Evolutionary conservation across 495 filamentous ascomycete species (phyloP).

Genomic region (Aspergillus incahuasiensis): DNA sequence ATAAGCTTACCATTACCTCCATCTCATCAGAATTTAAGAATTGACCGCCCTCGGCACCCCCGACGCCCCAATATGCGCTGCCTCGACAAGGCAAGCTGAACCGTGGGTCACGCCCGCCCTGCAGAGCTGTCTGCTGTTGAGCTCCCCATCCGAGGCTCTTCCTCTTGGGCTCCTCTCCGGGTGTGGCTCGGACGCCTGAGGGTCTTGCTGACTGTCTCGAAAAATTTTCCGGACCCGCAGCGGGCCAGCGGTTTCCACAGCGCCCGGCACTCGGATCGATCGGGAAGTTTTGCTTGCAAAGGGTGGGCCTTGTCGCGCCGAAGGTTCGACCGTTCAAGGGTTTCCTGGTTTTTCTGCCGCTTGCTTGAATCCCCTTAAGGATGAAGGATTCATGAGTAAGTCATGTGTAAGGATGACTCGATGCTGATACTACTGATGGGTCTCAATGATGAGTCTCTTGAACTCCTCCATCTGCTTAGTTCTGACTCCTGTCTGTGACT

Average conservation of each 20-base stretch:
- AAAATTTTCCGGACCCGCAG: slow-evolving; percentile 4
- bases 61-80: background rate
- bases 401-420: no score
- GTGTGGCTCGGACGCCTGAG: background rate
- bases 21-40: no score
- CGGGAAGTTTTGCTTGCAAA: background rate
- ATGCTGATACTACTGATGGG: no score
- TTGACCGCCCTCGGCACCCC: background rate
- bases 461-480: no score
- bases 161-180: background rate
- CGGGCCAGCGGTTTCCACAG: background rate
- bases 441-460: no score
- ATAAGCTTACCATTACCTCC: no score
- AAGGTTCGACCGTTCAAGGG: no score
- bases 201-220: background rate
- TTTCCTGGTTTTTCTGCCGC: background rate
- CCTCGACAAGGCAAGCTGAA: background rate
- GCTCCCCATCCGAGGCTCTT: background rate
- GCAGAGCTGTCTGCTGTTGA: background rate
- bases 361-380: no score
- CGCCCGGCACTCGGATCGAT: slow-evolving; percentile 1
- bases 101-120: slow-evolving; percentile 3
- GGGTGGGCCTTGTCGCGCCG: background rate
- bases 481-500: no score
- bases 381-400: no score